Conservation (phyloP, 345 rosid species). For the Bruguiera parviflora region DNA sequence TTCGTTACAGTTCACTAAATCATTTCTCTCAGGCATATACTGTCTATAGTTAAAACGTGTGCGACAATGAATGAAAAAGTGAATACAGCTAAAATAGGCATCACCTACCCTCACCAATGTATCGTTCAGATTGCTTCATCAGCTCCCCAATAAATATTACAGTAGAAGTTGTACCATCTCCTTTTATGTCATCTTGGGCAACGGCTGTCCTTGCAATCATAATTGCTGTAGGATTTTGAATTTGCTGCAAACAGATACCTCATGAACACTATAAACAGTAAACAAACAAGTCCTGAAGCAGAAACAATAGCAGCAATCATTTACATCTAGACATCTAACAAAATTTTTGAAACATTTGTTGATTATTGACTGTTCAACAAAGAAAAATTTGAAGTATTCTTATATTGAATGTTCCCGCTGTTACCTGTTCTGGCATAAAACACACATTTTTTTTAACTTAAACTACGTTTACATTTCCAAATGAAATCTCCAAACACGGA, state of each 20-base stretch:
- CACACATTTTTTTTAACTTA: no score
- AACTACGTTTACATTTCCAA: no score
- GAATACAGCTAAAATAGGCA: not conserved
- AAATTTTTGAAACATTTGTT: no score
- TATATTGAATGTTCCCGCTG: not conserved
- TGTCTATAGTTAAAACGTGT: not conserved
- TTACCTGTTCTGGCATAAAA: no score
- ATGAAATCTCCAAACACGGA: no score
- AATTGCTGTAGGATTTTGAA: constrained; percentile 95
- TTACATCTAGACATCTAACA: no score
- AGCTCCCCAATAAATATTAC: constrained; percentile 96
- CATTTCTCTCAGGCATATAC: no score
- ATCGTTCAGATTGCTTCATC: constrained; percentile 96
- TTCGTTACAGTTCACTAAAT: no score
- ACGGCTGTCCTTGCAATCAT: constrained; percentile 99
- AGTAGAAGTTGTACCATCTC: constrained; percentile 96
- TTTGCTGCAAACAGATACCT: constrained; percentile 60
- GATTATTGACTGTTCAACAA: no score
- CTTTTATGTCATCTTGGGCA: constrained; percentile 96
- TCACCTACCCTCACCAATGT: constrained; percentile 80
- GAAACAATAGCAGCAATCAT: not conserved
- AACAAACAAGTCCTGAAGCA: not conserved
- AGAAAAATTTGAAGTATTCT: not conserved
- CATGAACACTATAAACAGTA: no score
- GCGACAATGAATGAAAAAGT: not conserved